A percentile compares a stretch with the other conserved stretches of the same genome.
Evolutionary conservation across 768 basidiomycete genomes (phyloP).

Genomic region (Albatrellus ellisii): DNA sequence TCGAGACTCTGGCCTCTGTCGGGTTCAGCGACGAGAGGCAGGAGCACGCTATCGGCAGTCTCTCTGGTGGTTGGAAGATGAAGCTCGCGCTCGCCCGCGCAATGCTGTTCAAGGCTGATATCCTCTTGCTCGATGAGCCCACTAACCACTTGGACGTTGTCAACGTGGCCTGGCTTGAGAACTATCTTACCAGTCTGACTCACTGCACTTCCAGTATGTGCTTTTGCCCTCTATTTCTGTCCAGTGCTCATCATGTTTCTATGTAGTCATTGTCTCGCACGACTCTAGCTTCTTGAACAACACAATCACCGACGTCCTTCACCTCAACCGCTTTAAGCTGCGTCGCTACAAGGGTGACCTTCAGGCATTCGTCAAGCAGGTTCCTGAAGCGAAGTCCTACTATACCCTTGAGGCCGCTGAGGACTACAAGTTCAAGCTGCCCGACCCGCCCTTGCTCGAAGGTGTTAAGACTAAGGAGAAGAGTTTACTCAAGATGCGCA

Average conservation of each 20-base stretch:
- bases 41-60: constrained; percentile 68
- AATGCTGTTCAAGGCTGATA: constrained; percentile 97
- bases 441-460: constrained; percentile 91
- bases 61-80: constrained; percentile 99
- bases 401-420: constrained; percentile 92
- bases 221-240: neutral
- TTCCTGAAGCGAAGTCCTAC: constrained; percentile 97
- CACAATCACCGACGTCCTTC: constrained; percentile 95
- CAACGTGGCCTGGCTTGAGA: constrained; percentile 96
- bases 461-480: constrained; percentile 99
- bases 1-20: constrained; percentile 77
- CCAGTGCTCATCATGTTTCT: constrained; percentile 8
- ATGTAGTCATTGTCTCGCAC: constrained; percentile 88
- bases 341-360: constrained; percentile 93
- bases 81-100: constrained; percentile 95
- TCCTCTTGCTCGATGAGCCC: constrained; percentile 91
- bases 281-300: constrained; percentile 97
- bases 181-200: constrained; percentile 76
- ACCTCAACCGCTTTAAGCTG: constrained; percentile 97
- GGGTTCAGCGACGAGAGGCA: constrained; percentile 89
- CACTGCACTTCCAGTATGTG: constrained; percentile 85
- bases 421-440: constrained; percentile 98
- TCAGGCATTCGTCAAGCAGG: constrained; percentile 84
- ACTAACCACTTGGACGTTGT: constrained; percentile 96
- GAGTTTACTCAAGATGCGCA: constrained; percentile 92